A percentile compares a stretch with the other conserved stretches of the same genome.
These are phyloP conservation scores for Fusarium protoensiforme DNA, from an alignment of 2,329 filamentous ascomycete species.

Conservation along the genomic window DNA sequence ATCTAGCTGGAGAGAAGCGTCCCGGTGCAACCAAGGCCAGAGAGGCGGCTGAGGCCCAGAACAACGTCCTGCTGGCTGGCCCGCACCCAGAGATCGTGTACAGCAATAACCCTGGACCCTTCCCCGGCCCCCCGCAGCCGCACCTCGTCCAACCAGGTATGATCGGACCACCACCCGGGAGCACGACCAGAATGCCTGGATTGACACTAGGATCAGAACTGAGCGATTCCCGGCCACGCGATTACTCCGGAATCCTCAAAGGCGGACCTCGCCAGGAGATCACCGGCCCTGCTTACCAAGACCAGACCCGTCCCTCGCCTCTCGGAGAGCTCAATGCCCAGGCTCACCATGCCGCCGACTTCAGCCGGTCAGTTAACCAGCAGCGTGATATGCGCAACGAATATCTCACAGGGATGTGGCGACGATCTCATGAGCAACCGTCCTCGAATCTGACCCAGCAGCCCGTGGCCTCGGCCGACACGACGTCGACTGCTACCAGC, in stretches of 20 bases:
- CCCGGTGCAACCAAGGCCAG: conserved; percentile 91
- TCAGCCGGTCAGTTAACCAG: conserved; percentile 84
- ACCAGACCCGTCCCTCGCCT: conserved; percentile 81
- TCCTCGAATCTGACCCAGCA: conserved; percentile 60
- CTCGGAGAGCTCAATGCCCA: conserved; percentile 85
- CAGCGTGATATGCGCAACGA: conserved; percentile 83
- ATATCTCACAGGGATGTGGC: conserved; percentile 85
- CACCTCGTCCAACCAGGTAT: conserved; percentile 79
- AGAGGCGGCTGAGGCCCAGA: conserved; percentile 78
- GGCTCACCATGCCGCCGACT: conserved; percentile 89
- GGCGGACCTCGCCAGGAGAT: conserved; percentile 91
- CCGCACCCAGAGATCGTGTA: conserved; percentile 91
- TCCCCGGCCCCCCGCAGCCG: conserved; percentile 74
- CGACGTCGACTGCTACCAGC: conserved; percentile 57
- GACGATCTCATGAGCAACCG: conserved; percentile 83
- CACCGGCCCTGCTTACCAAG: conserved; percentile 86
- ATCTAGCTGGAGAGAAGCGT: conserved; percentile 94
- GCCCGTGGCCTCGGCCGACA: conserved; percentile 56
- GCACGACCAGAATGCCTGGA: conserved; percentile 80
- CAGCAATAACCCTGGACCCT: conserved; percentile 75
- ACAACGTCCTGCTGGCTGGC: conserved; percentile 70
- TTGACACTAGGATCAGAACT: conserved; percentile 85
- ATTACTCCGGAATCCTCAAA: conserved; percentile 82
- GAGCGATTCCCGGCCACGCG: conserved; percentile 79
- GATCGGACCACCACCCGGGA: conserved; percentile 71